Conservation (phyloP, 495 filamentous ascomycete genomes). For the Collariella sp. region DNA sequence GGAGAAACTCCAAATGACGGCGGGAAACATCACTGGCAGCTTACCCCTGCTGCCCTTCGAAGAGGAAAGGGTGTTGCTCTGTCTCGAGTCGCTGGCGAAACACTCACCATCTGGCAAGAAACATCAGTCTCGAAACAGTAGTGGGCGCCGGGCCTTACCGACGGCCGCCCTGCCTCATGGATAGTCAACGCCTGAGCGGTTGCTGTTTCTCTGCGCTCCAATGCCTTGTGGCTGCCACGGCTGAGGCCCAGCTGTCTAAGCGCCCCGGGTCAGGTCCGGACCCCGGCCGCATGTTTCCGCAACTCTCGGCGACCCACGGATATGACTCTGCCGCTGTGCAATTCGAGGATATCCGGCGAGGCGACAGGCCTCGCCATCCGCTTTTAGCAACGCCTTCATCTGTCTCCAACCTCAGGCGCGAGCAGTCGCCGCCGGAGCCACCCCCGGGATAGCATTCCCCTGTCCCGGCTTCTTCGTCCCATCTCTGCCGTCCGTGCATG, state of each 20-base stretch:
- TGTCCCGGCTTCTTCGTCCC: constrained; percentile 1
- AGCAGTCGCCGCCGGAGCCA: too few relatives aligned
- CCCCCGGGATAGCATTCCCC: not conserved
- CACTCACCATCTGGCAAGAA: not conserved
- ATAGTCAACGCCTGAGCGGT: constrained; percentile 8
- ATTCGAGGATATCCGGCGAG: too few relatives aligned
- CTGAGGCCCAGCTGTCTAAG: constrained; percentile 6
- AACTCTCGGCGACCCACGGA: not conserved
- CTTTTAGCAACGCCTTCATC: too few relatives aligned
- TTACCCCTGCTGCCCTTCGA: too few relatives aligned
- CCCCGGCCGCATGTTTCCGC: constrained; percentile 8
- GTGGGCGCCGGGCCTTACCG: not conserved
- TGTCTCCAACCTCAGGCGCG: too few relatives aligned
- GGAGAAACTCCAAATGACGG: too few relatives aligned
- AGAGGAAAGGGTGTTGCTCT: too few relatives aligned
- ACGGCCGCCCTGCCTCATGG: not conserved
- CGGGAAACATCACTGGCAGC: too few relatives aligned
- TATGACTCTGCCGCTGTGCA: not conserved
- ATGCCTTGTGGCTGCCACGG: not conserved
- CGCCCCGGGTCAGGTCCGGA: constrained; percentile 5
- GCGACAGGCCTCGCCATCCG: too few relatives aligned
- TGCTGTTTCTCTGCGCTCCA: not conserved
- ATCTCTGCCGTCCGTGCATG: constrained; percentile 15
- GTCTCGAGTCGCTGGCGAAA: too few relatives aligned
- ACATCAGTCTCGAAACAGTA: not conserved